Evolutionary conservation across 2,329 filamentous ascomycete species (phyloP), one percentile per base, ranked within the genome.

Genomic region (Aspergillus sp.): DNA sequence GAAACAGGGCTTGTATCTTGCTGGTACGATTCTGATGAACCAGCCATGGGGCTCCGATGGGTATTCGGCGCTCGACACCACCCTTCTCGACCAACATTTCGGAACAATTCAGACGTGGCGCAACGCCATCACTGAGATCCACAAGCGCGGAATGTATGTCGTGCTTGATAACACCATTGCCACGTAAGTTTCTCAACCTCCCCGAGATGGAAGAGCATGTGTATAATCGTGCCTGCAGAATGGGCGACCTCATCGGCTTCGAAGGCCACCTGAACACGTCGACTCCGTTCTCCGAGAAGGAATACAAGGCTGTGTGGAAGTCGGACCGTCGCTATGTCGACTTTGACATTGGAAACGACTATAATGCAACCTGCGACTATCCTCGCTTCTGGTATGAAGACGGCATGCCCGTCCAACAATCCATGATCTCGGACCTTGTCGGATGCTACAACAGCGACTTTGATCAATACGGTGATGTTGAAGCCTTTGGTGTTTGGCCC

Each of bases 131-230:
- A 71, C 78, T 6, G 82, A 82, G 45, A 83, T 87, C n/a, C 85
- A 88, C 61, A 67, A 69, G 2, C 76, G 81, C 25, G 80, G 77
- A 49, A 87, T 88, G 83, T 86, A 86, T 70, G 82, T 87, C 36
- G 71, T 88, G 25, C 68, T 87, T 53, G 85, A 87, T 64, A 87
- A 87, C 61, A 87, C 85, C 1, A 78, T 87, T 64, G 78, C 81
- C 40, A 88, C 84, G 74, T 79, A 68, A 73, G 76, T 70, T 10
- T 20, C 1, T 16, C 43, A 25, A 17, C 14, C 10, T 29, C 40
- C 40, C 19, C 40, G 11, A 19, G 10, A n/a, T 4, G 10, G 16
- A n/a, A 38, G 23, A 11, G 16, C 2, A 23, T 4, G 19, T 6
- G 11, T 1, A 7, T 29, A 29, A 29, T 4, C 6, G 5, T 29